Conservation (phyloP, 805 yeast genomes). For the Candida coleopterorum region DNA sequence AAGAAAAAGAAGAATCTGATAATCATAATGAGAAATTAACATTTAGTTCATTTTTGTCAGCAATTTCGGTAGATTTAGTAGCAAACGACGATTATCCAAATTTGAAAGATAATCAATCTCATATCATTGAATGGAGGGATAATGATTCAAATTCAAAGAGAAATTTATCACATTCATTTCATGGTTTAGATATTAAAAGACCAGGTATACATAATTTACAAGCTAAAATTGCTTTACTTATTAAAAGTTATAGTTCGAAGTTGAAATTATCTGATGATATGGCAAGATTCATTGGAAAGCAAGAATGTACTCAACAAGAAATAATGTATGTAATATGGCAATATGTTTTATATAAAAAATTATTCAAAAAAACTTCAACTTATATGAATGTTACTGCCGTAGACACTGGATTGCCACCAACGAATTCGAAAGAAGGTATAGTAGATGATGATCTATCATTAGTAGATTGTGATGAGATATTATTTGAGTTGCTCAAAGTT, state of each 20-base stretch:
- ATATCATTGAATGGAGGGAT: slow-evolving; percentile 88
- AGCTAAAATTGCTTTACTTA: slow-evolving; percentile 65
- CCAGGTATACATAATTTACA: slow-evolving; percentile 55
- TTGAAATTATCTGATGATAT: slow-evolving; percentile 60
- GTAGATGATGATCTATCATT: slow-evolving; percentile 28
- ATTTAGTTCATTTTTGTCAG: slow-evolving; percentile 77
- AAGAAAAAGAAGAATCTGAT: slow-evolving; percentile 5
- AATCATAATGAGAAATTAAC: slow-evolving; percentile 31
- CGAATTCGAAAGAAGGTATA: slow-evolving; percentile 15
- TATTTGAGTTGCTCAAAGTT: slow-evolving; percentile 42
- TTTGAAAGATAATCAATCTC: slow-evolving; percentile 17
- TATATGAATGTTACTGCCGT: slow-evolving; percentile 37
- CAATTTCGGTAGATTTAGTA: slow-evolving; percentile 73
- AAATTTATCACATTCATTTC: slow-evolving; percentile 43
- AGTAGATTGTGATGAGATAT: slow-evolving; percentile 41
- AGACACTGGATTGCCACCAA: slow-evolving; percentile 14
- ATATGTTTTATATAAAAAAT: slow-evolving; percentile 63
- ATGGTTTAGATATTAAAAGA: slow-evolving; percentile 85
- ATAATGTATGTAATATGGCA: slow-evolving; percentile 77
- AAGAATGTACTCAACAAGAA: slow-evolving; percentile 82
- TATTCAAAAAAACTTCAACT: slow-evolving; percentile 33
- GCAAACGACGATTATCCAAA: slow-evolving; percentile 37
- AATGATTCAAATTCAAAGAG: slow-evolving; percentile 29
- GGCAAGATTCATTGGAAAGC: slow-evolving; percentile 66
- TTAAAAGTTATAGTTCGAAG: slow-evolving; percentile 64